Base-by-base conservation (phyloP, 495 filamentous ascomycete genomes). In the Podospora conica region DNA sequence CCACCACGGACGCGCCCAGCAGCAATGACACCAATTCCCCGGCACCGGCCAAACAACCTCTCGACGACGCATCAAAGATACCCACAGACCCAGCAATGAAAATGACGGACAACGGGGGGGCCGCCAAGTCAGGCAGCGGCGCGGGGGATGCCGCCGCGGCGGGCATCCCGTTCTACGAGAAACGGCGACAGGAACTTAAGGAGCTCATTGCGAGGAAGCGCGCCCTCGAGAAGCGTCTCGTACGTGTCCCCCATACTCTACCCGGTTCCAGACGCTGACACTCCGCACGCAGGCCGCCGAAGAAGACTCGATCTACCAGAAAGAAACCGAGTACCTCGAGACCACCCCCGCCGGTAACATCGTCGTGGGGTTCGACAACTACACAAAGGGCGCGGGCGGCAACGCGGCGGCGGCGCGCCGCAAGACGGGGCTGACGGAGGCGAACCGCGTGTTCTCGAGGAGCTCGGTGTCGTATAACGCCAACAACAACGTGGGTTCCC, bases 321-420 rank as follows among this genome's bases (percentile, higher is more conserved):
- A 88, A 71, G 95, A 98, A 76, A 86, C 89, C 61, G 84, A 87
- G 18, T 98, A 98, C 77, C 87, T 98, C 55, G 93, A 96, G 76
- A 91, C 92, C 68, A 96, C 92, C 18, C 90, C 90, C 23, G 83
- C 83, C 54, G 95, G 95, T 20, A 98, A 98, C 80, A 98, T 98
- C 73, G 92, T 98, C 78, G 91, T 88, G 67, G 95, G 95, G 53
- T 98, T 98, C 77, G 95, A 98, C 74, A 94, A 90, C 69, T 98
- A 97, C 77, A 94, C 96, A 80, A 98, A 98, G 74, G 92, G 91
- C 58, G 80, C n/a, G n/a, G n/a, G 82, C 0, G 82, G 75, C 66
- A 76, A 73, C 27, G 75, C 78, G 7, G 76, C 74, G 3, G 83
- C 81, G 3, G 74, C 80, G 64, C 80, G 84, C 58, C 80, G 83